Evolutionary conservation across 2,329 filamentous ascomycete species (phyloP).

Genomic region (Claviceps paspali): DNA sequence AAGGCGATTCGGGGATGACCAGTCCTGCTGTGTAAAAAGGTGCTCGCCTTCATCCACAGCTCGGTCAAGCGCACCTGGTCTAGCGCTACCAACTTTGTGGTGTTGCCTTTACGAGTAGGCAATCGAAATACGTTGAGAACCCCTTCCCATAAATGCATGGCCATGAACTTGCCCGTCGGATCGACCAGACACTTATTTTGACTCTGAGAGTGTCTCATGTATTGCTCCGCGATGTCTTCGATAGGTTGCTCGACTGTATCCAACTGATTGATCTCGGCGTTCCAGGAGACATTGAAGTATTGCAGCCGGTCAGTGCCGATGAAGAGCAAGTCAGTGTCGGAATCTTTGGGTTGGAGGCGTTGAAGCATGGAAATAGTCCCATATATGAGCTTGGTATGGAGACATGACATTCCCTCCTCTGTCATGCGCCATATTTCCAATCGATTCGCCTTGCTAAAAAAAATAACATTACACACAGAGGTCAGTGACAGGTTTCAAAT

Average conservation of each 20-base stretch:
- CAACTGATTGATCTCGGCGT: slow-evolving; percentile 37
- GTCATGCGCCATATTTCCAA: slow-evolving; percentile 67
- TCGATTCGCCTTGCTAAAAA: slow-evolving; percentile 60
- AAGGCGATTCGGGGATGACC: slow-evolving; percentile 43
- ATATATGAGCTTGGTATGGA: slow-evolving; percentile 58
- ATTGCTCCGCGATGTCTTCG: slow-evolving; percentile 38
- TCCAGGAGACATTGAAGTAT: slow-evolving; percentile 85
- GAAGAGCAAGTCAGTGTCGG: slow-evolving; percentile 71
- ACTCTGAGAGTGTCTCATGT: slow-evolving; percentile 64
- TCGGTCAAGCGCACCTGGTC: slow-evolving; percentile 42
- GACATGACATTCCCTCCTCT: slow-evolving; percentile 47
- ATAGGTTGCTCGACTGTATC: slow-evolving; percentile 36
- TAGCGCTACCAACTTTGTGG: slow-evolving; percentile 30
- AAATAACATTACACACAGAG: slow-evolving; percentile 2
- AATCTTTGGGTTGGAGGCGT: slow-evolving; percentile 59
- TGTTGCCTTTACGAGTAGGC: slow-evolving; percentile 27
- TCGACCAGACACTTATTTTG: slow-evolving; percentile 75
- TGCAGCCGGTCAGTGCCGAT: slow-evolving; percentile 79
- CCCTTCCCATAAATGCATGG: slow-evolving; percentile 45
- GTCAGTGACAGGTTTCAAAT: not conserved
- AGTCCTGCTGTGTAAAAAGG: slow-evolving; percentile 42
- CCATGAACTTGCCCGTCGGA: slow-evolving; percentile 50
- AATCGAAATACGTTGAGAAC: slow-evolving; percentile 40
- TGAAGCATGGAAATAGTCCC: slow-evolving; percentile 79
- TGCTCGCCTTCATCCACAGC: slow-evolving; percentile 42